phyloP scores from a whole-genome alignment of 805 yeast species.

The Tetrapisispora pingtungensis region DNA sequence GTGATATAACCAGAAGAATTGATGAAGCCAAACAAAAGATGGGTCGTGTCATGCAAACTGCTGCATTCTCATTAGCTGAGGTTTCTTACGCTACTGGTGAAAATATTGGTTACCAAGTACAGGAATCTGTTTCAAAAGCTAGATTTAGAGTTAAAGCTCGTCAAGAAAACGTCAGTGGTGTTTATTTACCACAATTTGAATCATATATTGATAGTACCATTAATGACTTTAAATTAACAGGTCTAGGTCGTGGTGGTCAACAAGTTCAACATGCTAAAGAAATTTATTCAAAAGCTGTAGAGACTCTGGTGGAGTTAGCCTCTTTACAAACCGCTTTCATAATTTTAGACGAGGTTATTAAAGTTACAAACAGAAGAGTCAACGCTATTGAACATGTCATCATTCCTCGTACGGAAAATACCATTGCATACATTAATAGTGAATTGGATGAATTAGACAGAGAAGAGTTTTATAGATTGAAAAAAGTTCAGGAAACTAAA shows the following conservation, averaged over 20 bases:
- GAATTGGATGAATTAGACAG: conserved; percentile 96
- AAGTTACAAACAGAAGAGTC: conserved; percentile 95
- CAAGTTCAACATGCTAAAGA: conserved; percentile 91
- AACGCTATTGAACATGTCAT: conserved; percentile 98
- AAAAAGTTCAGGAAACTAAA: conserved; percentile 92
- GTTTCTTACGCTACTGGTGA: conserved; percentile 97
- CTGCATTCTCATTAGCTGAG: conserved; percentile 94
- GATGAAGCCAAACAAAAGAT: conserved; percentile 93
- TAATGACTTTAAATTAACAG: conserved; percentile 92
- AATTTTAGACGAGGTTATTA: conserved; percentile 92
- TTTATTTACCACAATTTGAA: conserved; percentile 85
- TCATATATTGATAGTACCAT: conserved; percentile 71
- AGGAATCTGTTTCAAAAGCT: conserved; percentile 84
- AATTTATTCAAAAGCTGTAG: conserved; percentile 93
- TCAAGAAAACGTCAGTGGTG: conserved; percentile 96
- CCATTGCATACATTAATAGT: conserved; percentile 82
- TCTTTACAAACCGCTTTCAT: conserved; percentile 95
- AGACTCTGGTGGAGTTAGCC: conserved; percentile 89
- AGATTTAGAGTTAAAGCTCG: conserved; percentile 83
- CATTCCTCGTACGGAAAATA: conserved; percentile 95
- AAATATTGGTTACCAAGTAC: conserved; percentile 89
- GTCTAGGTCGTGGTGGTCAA: conserved; percentile 97
- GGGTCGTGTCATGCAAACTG: conserved; percentile 98
- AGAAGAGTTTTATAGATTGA: conserved; percentile 93
- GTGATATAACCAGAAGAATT: conserved; percentile 89